Percentiles rank a stretch among this genome's conserved stretches.
Conservation (phyloP, 352 stramenopile genomes). For the Pythium biforme region DNA sequence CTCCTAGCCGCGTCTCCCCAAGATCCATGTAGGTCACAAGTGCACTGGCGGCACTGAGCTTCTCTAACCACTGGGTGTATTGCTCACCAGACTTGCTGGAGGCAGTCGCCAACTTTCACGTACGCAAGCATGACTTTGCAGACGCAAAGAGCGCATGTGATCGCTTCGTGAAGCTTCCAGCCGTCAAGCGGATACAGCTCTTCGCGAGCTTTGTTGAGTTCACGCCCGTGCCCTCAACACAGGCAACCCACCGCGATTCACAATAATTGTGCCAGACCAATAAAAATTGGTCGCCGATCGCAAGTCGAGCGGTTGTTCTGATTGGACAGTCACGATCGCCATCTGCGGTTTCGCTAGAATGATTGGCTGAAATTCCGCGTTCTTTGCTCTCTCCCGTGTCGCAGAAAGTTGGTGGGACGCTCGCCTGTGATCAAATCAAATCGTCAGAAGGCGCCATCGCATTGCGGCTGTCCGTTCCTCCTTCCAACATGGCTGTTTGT, state of each 20-base stretch:
- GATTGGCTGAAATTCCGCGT: background rate
- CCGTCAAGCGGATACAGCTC: slow-evolving; percentile 23
- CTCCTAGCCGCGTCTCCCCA: slow-evolving; percentile 15
- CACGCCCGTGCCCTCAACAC: background rate
- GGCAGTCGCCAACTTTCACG: slow-evolving; percentile 17
- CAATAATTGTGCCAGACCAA: slow-evolving; percentile 18
- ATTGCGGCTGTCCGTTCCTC: background rate
- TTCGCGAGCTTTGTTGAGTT: slow-evolving; percentile 21
- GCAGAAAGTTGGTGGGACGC: background rate
- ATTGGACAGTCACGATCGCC: background rate
- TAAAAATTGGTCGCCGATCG: background rate
- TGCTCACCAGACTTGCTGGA: slow-evolving; percentile 16
- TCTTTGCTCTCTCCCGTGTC: background rate
- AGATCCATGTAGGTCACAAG: slow-evolving; percentile 19
- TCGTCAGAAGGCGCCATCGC: too few species aligned
- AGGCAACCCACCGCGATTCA: background rate
- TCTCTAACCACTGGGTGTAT: background rate
- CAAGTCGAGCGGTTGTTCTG: background rate
- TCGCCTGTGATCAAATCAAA: too few species aligned
- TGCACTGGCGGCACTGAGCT: background rate
- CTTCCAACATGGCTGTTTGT: background rate
- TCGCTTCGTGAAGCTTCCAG: slow-evolving; percentile 23
- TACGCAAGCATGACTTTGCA: slow-evolving; percentile 18
- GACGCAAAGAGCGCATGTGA: slow-evolving; percentile 11
- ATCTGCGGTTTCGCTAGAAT: background rate